phyloP scores from a whole-genome alignment of 1,284 basidiomycete genomes.

The Anthracocystis panici-leucophaei region DNA sequence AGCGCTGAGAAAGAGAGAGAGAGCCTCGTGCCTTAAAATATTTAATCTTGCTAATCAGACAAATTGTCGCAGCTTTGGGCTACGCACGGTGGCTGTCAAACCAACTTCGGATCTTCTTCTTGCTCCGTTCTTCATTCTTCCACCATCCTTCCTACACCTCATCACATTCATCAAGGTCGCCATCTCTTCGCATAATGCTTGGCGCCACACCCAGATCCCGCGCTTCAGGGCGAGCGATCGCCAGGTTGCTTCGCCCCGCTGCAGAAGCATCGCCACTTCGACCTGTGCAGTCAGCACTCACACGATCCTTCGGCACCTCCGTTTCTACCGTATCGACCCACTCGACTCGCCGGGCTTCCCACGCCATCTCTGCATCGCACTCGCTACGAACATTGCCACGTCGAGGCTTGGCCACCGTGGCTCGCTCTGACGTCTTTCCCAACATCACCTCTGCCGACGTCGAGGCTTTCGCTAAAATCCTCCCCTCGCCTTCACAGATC shows the following conservation, averaged over 20 bases:
- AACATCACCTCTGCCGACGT: conserved; percentile 72
- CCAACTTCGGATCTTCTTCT: not conserved
- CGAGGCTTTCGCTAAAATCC: conserved; percentile 71
- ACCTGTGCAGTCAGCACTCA: conserved; percentile 12
- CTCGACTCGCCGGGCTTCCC: conserved; percentile 16
- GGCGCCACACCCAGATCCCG: conserved; percentile 23
- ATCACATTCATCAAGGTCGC: not conserved
- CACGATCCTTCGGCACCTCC: conserved; percentile 31
- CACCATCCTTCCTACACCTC: not conserved
- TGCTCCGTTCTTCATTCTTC: not conserved
- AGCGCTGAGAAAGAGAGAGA: no score
- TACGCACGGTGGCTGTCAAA: conserved; percentile 4
- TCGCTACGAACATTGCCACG: not conserved
- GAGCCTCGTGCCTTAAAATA: not conserved
- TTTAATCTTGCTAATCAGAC: conserved; percentile 21
- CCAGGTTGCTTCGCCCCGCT: conserved; percentile 25
- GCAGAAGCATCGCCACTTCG: conserved; percentile 14
- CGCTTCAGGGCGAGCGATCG: conserved; percentile 27
- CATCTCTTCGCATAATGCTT: conserved; percentile 7
- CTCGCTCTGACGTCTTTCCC: conserved; percentile 73
- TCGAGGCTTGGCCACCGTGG: conserved; percentile 72
- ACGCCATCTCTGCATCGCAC: conserved; percentile 1
- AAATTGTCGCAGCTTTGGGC: not conserved
- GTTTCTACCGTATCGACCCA: conserved; percentile 14
- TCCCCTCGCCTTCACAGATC: conserved; percentile 71